Base-by-base conservation (phyloP, 2,329 filamentous ascomycete species). In the Fusarium newnesense region DNA sequence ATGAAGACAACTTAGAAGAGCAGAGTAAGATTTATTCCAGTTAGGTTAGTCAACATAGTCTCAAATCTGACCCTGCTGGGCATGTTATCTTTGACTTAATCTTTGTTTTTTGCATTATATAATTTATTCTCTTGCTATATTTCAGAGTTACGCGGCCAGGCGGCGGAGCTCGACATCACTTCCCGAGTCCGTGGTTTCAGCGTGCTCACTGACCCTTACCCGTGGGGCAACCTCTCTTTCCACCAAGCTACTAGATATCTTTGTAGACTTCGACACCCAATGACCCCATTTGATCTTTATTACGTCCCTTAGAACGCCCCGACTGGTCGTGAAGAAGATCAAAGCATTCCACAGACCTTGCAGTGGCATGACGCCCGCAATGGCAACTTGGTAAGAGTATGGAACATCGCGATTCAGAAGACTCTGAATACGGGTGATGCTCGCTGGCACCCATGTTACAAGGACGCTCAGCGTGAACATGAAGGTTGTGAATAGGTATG, bases 381-480 rank as follows among this genome's bases (percentile, higher is more conserved):
- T 59, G 8, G 56, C 56, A 37, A 59, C 56, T 7, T 59, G 56
- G 1, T 59, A 59, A n/a, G 56, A 49, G 56, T 59, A 59, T 21
- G 42, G 24, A 11, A 59, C 56, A 21, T 59, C 24, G 7, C 56
- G 32, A 13, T 47, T 32, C 0, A 59, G 56, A 15, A 59, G 32
- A 19, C 56, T 24, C 15, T 49, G 42, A 1, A 59, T 49, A 11
- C 56, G 56, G 0, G 32, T 59, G 4, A 59, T 59, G 2, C 56
- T 59, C 2, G 56, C 56, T 7, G 56, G 56, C 7, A 59, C 42
- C 56, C 56, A 59, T 1, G 56, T 59, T 0, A 59, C 40, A 2
- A 59, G 56, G 11, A 59, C 56, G 8, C 56, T 59, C 0, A 59
- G 30, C 4, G 56, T 59, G 2, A 59, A 59, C 42, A 59, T 59